Evolutionary conservation across 106 monocot species (phyloP), one percentile per base, ranked within the genome.

Genomic region (Allium cepa): DNA sequence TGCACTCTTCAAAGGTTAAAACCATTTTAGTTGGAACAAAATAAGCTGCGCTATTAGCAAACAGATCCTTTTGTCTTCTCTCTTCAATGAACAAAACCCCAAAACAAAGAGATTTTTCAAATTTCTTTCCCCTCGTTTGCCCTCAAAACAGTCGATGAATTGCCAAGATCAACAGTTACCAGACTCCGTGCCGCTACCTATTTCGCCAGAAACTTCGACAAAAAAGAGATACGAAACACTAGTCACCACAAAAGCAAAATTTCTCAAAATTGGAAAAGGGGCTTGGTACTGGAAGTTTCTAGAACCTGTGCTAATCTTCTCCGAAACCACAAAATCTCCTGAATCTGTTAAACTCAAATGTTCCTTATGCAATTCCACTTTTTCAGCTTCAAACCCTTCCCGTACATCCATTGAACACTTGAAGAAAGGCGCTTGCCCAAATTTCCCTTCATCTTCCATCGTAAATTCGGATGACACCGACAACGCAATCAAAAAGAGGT

Each of bases 301-400:
- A n/a, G 82, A 82, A 63, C 86, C 86, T 46, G 17, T 82, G 48
- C 72, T 86, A 26, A 13, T 76, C 56, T 57, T 75, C 78, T 53
- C 75, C 56, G 82, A 86, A 50, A 73, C 81, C 22, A 82, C 76
- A n/a, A 58, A 67, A 26, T 36, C 36, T 36, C 86, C 86, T 47
- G 76, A 86, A 48, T 75, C 86, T 56, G 82, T 79, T 50, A 86
- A 82, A 70, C 81, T 86, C 69, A 81, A 76, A 3, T 86, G 86
- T 69, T 72, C 86, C 36, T 79, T 86, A 65, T 86, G 86, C 62
- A 62, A 81, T 67, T 75, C 86, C 49, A 53, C 63, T 15, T 86
- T 86, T 79, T 86, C 86, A 57, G 86, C 86, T 14, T 86, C 86
- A 53, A 86, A 86, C 73, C 86, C 86, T 9, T 86, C 86, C 10